Base-by-base conservation (phyloP, 1,284 basidiomycete species). In the Trichosporon ovoides region DNA sequence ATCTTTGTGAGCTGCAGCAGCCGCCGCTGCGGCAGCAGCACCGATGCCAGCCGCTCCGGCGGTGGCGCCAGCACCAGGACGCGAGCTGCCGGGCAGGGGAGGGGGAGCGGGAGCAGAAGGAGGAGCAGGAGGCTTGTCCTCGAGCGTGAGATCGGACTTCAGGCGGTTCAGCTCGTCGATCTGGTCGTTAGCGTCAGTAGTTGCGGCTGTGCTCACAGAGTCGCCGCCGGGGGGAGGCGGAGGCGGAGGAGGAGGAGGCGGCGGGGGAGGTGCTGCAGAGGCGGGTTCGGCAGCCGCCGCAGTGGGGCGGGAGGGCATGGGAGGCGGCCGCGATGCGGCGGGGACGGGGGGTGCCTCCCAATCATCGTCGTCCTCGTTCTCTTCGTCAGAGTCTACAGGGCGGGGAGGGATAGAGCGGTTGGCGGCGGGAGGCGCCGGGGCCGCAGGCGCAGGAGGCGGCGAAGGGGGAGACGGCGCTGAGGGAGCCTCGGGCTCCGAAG, bases 161-260 rank as follows among this genome's bases (percentile, higher is more conserved):
- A 76, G 68, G 24, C 74, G 64, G 43, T 67, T 61, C 13, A 77
- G 62, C 59, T 76, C 75, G 31, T 67, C 71, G 7, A 75, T 61
- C 67, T 72, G 69, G 62, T 24, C 70, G 56, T 46, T 54, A 55
- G 54, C 53, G 54, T 37, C 35, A 22, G 7, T 22, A 34, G 22
- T 36, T 31, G 18, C 18, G 13, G 13, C 12, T 4, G 24, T 24
- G 55, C 66, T 60, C 49, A 69, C 52, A 71, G 79, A 79, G 59
- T 81, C 80, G 1, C 77, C 78, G 51, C 72, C 69, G 1, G 78
- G 74, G 6, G 75, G 72, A 14, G 74, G 70, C n/a, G 75, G 67
- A 31, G 68, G 68, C 3, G 65, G 64, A 51, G 61, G 61, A 19
- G 61, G 73, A 1, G 76, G 66, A 18, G 65, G 55, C 1, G 66